These are phyloP conservation scores for Lepidopterella palustris DNA, from an alignment of 495 filamentous ascomycete genomes.

Conservation along the genomic window DNA sequence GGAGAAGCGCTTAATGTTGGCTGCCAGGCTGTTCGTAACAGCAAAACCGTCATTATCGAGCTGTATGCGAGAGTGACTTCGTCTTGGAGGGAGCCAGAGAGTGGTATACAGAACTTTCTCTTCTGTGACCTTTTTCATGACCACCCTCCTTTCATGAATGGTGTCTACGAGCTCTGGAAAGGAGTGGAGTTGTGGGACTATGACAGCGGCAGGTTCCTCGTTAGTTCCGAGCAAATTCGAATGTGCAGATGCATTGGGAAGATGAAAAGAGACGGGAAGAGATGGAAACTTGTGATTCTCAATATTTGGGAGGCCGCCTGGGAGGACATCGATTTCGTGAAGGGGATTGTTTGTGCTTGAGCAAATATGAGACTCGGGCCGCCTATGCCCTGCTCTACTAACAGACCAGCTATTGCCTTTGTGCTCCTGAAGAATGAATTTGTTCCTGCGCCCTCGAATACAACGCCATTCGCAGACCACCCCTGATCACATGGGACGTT, in stretches of 20 bases:
- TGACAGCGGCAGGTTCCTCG: slow-evolving; percentile 39
- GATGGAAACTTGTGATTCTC: slow-evolving; percentile 46
- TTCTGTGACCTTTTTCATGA: slow-evolving; percentile 55
- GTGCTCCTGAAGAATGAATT: too few species aligned
- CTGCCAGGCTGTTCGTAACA: slow-evolving; percentile 36
- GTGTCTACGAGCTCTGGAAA: slow-evolving; percentile 46
- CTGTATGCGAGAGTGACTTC: slow-evolving; percentile 52
- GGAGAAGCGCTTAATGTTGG: slow-evolving; percentile 48
- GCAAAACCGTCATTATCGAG: slow-evolving; percentile 49
- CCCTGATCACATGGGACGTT: too few species aligned
- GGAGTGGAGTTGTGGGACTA: slow-evolving; percentile 42
- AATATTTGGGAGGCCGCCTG: slow-evolving; percentile 48
- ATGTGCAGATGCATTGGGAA: slow-evolving; percentile 51
- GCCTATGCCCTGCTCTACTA: background rate
- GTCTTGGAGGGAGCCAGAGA: slow-evolving; percentile 43
- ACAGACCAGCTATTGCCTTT: too few species aligned
- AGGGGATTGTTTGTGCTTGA: slow-evolving; percentile 33
- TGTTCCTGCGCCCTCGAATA: too few species aligned
- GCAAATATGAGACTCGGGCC: background rate
- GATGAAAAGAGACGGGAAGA: slow-evolving; percentile 41
- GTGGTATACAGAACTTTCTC: slow-evolving; percentile 50
- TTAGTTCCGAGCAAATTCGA: slow-evolving; percentile 4
- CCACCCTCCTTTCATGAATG: slow-evolving; percentile 46
- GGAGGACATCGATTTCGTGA: slow-evolving; percentile 46
- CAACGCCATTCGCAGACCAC: too few species aligned